Percentiles rank a stretch among this genome's conserved stretches.
phyloP scores from a whole-genome alignment of 192 early-diverging fungal species.

The Funneliformis geosporum region DNA sequence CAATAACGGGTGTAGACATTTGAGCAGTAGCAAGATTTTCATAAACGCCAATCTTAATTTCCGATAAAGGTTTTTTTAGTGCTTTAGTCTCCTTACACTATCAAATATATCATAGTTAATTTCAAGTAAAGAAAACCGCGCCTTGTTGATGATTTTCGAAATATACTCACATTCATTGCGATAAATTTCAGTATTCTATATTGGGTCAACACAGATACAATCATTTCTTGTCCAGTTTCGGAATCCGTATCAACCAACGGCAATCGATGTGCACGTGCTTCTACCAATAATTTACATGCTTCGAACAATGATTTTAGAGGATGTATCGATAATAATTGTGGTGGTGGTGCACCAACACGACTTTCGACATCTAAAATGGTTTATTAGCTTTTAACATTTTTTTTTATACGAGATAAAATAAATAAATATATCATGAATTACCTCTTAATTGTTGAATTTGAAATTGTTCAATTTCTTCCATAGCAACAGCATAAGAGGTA shows the following conservation, averaged over 20 bases:
- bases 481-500: conserved; percentile 75
- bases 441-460: conserved; percentile 69
- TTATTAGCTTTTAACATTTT: neutral
- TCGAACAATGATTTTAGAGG: conserved; percentile 87
- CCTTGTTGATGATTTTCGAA: neutral
- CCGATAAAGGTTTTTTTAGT: conserved; percentile 66
- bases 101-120: conserved; percentile 3
- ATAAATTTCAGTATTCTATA: conserved; percentile 88
- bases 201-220: conserved; percentile 89
- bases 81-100: conserved; percentile 63
- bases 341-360: conserved; percentile 58
- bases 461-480: conserved; percentile 84
- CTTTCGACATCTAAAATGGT: conserved; percentile 59
- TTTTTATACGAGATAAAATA: conserved; percentile 8
- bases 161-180: conserved; percentile 70
- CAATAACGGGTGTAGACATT: conserved; percentile 80
- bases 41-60: conserved; percentile 88
- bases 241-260: conserved; percentile 84
- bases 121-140: neutral
- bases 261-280: conserved; percentile 83
- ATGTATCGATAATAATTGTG: conserved; percentile 75
- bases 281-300: conserved; percentile 75
- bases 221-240: conserved; percentile 75
- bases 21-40: conserved; percentile 78
- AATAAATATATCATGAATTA: conserved; percentile 36